These are phyloP conservation scores for Zoysia japonica DNA, from an alignment of 176 grass and related monocot species.

Conservation along the genomic window DNA sequence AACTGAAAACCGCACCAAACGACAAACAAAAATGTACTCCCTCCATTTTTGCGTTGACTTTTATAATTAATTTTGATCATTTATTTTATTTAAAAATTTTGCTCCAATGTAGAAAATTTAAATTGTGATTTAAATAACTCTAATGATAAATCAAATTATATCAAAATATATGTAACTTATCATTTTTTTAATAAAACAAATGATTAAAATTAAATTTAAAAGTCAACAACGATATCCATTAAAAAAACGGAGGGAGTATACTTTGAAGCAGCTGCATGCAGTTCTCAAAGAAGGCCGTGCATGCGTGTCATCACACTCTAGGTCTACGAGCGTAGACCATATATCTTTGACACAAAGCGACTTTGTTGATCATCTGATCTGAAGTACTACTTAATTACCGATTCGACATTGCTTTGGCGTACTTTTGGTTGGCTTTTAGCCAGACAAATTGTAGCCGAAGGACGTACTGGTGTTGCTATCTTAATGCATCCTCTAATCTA, in stretches of 20 bases:
- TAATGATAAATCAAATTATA: too few species aligned
- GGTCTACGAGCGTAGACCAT: slow-evolving; percentile 28
- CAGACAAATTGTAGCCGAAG: slow-evolving; percentile 47
- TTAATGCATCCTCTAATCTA: slow-evolving; percentile 2
- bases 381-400: slow-evolving; percentile 7
- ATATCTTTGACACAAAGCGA: slow-evolving; percentile 53
- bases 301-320: slow-evolving; percentile 21
- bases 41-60: too few species aligned
- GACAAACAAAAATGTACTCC: background rate
- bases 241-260: background rate
- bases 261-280: background rate
- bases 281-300: background rate
- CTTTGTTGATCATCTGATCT: slow-evolving; percentile 26
- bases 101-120: too few species aligned
- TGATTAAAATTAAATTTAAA: too few species aligned
- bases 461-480: slow-evolving; percentile 41
- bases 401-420: slow-evolving; percentile 45
- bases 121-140: too few species aligned
- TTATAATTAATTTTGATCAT: too few species aligned
- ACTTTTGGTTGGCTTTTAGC: slow-evolving; percentile 48
- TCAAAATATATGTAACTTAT: too few species aligned
- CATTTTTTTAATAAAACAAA: too few species aligned
- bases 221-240: too few species aligned
- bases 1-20: slow-evolving; percentile 31
- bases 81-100: too few species aligned